phyloP scores from a whole-genome alignment of 169 alveolate genomes.

The Plasmodium knowlesi region DNA sequence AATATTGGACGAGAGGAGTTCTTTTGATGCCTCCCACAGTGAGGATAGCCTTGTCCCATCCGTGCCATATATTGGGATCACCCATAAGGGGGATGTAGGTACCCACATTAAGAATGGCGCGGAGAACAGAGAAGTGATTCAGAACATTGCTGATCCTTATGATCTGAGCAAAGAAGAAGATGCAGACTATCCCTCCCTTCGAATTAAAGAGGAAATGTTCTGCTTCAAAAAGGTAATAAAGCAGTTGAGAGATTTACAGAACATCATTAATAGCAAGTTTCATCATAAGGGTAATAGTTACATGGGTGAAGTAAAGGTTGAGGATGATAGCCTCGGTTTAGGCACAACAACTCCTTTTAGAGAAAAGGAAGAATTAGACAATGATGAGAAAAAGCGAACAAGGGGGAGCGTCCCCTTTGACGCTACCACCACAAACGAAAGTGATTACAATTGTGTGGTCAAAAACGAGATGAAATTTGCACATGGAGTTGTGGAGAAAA shows the following conservation, averaged over 20 bases:
- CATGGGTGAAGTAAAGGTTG: neutral
- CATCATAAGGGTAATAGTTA: neutral
- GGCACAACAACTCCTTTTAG: neutral
- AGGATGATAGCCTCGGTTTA: neutral
- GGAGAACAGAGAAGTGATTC: neutral
- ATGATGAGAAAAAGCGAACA: neutral
- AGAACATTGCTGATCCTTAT: neutral
- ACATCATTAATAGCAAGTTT: neutral
- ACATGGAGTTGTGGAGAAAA: neutral
- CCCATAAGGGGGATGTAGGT: neutral
- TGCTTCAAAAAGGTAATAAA: constrained; percentile 29
- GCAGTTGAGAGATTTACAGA: neutral
- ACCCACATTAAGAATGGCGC: neutral
- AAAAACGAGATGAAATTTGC: neutral
- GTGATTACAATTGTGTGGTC: neutral
- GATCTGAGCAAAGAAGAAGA: neutral
- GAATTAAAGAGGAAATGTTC: constrained; percentile 23
- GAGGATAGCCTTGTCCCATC: neutral
- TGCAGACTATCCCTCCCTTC: neutral
- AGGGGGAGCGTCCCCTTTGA: neutral
- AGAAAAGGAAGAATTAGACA: neutral
- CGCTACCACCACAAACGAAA: neutral
- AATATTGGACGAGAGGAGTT: neutral
- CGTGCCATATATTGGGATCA: neutral
- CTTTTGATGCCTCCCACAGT: neutral